Conservation (phyloP, 257 asterid species). For the Petunia axillaris region DNA sequence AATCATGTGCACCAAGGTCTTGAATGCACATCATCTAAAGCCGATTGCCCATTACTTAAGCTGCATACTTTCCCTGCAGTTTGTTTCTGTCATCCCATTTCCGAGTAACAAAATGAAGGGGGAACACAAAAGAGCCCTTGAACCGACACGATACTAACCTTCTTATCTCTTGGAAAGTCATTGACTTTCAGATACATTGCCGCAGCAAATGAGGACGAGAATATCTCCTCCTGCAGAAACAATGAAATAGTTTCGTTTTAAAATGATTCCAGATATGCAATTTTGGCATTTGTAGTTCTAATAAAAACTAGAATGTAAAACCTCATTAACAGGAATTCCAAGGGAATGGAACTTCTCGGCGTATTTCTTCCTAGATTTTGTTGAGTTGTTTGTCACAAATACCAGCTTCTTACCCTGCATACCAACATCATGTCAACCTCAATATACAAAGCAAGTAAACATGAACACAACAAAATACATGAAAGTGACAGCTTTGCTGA, state of each 20-base stretch:
- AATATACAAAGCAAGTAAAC: neutral
- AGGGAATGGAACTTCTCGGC: slow-evolving; percentile 78
- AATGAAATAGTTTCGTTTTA: neutral
- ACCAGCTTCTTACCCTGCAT: slow-evolving; percentile 83
- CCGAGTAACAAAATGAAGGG: neutral
- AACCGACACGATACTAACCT: slow-evolving; percentile 47
- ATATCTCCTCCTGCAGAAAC: slow-evolving; percentile 78
- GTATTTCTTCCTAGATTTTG: slow-evolving; percentile 75
- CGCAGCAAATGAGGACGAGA: slow-evolving; percentile 92
- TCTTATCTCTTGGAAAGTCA: slow-evolving; percentile 74
- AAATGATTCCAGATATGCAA: neutral
- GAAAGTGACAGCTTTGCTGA: slow-evolving; percentile 5
- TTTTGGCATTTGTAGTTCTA: neutral
- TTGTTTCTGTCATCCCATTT: neutral
- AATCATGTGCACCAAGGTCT: neutral
- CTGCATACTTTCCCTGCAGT: neutral
- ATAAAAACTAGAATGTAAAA: slow-evolving; percentile 25
- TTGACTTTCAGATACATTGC: slow-evolving; percentile 89
- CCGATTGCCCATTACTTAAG: neutral
- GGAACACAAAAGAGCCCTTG: neutral
- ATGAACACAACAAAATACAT: neutral
- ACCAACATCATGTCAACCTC: neutral
- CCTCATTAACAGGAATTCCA: slow-evolving; percentile 85
- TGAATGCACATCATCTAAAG: neutral
- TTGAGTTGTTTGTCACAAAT: slow-evolving; percentile 93